Base-by-base conservation (phyloP, 805 yeast genomes). In the Starmerella bombicola region DNA sequence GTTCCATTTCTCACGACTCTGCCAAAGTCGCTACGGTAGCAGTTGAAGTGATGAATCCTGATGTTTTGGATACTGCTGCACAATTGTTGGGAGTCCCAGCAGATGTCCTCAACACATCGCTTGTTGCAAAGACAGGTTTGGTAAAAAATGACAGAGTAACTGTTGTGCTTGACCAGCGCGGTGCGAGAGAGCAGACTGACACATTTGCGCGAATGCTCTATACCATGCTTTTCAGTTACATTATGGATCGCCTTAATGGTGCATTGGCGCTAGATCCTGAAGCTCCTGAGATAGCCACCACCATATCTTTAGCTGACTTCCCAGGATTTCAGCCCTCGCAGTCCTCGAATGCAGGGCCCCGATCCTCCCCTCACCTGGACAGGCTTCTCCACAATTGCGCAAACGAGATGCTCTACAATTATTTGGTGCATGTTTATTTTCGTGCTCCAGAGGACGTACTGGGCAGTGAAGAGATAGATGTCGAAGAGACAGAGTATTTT, bases 401-500 rank as follows among this genome's bases (percentile, higher is more conserved):
- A 17, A 65, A 63, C 43, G 68, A 64, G 44, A 52, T 58, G 41
- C 50, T 65, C 21, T 63, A 62, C 49, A 59, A 62, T 45, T 65
- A 56, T 48, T 45, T 64, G 47, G 56, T 62, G 36, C 53, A 52
- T 31, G 56, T 57, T 7, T 64, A 60, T 45, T 64, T 60, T 49
- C 63, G 60, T n/a, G 50, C 56, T 24, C 61, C 64, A 20, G 52
- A 58, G 21, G 64, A 65, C 22, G 49, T 57, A 33, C 57, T 65
- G 32, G 65, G 60, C 29, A 44, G 61, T 32, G 68, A 64, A 42
- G 69, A 61, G 15, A 58, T 68, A 47, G 65, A 63, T 29, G 63
- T 74, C 22, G 74, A 74, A n/a, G 65, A 65, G 19, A 68, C 68
- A 34, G 77, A 71, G 56, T 74, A 70, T 58, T 66, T 69, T 43